Base-by-base conservation (phyloP, 495 filamentous ascomycete genomes). In the Collariella sp. region DNA sequence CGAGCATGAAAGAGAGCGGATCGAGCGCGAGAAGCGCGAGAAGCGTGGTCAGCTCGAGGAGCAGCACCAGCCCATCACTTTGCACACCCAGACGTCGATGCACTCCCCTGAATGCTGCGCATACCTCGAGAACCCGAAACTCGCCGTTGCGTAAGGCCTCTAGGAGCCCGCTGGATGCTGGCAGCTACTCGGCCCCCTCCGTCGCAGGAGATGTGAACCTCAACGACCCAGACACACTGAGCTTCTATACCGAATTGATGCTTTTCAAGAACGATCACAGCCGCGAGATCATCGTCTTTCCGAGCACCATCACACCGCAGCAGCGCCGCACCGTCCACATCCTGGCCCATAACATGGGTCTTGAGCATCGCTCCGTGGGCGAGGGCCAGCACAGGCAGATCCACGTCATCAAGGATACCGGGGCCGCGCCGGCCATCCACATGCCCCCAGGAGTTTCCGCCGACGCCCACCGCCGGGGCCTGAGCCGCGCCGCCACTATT, bases 1-100 rank as follows among this genome's bases (percentile, higher is more conserved):
- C 11, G 76, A 90, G 44, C 86, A 90, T 50, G 93, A 98, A 67
- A 83, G 93, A 46, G 93, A 98, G 67, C 83, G 94, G 19, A 98
- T 98, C 56, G 93, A 98, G 66, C 79, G 93, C 24, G 93, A 97
- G 72, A 98, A 98, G 81, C 79, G 93, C 40, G 93, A 97, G 74
- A 87, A 93, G 64, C 84, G 93, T 57, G 93, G 93, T 42, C 93
- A 98, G 69, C 76, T 98, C 38, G 90, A 97, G 68, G 93, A 97
- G 71, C 93, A 98, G 70, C 93, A 98, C 68, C 79, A 90, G 24
- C 70, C 73, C 16, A 70, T 76, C 45, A 79, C 82, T 50, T 78
- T 95, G 39, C 88, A 94, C 54, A 83, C 83, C 20, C 89, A 95
- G 64, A 82, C 81, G 39, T 95, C 90, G 41, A 83, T 93, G 74